Percentiles rank a stretch among this genome's conserved stretches.
Conservation (phyloP, 2,329 filamentous ascomycete genomes). For the Geosmithia putterillii region DNA sequence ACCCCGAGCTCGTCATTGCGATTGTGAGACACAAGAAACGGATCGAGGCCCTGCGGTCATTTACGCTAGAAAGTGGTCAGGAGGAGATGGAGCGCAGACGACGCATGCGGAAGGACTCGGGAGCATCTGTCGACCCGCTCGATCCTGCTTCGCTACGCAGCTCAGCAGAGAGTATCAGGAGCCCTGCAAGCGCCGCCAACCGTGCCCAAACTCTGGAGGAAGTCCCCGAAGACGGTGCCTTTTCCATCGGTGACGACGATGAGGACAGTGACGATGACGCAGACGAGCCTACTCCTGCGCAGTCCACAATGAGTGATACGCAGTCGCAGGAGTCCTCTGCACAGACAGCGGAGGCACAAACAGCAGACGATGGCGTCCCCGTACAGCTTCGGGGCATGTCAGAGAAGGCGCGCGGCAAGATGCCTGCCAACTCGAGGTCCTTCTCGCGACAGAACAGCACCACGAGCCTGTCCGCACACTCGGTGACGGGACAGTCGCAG, state of each 20-base stretch:
- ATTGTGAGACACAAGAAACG: conserved; percentile 69
- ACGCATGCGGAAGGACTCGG: conserved; percentile 54
- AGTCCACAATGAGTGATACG: conserved; percentile 51
- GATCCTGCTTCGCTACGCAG: conserved; percentile 40
- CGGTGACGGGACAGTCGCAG: conserved; percentile 42
- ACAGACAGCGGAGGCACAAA: conserved; percentile 22
- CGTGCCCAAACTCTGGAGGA: conserved; percentile 16
- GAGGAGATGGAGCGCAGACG: conserved; percentile 79
- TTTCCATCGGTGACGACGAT: conserved; percentile 82
- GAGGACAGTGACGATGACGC: conserved; percentile 47
- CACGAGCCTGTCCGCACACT: conserved; percentile 61
- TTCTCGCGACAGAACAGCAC: conserved; percentile 89
- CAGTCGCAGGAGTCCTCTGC: conserved; percentile 57
- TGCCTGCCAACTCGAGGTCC: conserved; percentile 69
- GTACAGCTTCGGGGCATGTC: conserved; percentile 84
- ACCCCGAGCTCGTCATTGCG: conserved; percentile 68
- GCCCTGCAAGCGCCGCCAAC: conserved; percentile 29
- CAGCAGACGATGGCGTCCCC: conserved; percentile 66
- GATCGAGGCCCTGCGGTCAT: conserved; percentile 74
- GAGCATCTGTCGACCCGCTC: conserved; percentile 33
- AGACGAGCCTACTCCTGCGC: conserved; percentile 42
- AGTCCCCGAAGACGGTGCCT: conserved; percentile 56
- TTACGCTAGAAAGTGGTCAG: conserved; percentile 85
- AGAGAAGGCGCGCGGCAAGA: conserved; percentile 91
- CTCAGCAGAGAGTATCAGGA: conserved; percentile 57